Base-by-base conservation (phyloP, 768 basidiomycete genomes). In the Suillus subluteus region DNA sequence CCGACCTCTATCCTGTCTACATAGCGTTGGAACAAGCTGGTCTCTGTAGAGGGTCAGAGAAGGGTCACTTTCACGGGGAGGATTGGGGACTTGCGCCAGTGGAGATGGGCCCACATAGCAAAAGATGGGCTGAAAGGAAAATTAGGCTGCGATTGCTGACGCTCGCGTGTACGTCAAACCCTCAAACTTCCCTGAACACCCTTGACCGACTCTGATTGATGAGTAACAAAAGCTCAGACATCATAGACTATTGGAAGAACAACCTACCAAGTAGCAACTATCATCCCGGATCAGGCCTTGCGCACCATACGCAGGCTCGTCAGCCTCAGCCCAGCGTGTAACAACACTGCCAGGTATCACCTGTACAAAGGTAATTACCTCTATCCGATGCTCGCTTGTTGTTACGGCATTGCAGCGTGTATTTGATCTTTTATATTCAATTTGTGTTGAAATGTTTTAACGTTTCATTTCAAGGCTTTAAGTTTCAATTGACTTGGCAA, bases 11-110 rank as follows among this genome's bases (percentile, higher is more conserved):
- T 16, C n/a, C 12, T 30, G 26, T 52, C 7, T 30, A 52, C 15
- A 16, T 52, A 80, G 98, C 98, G 26, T 78, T 98, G 71, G 92
- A 96, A 73, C 82, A 96, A 67, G 94, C 97, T 18, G 97, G 98
- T 4, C 78, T 99, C 50, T 92, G 91, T 26, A 79, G 81, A 65
- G 88, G 86, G 15, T 82, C 74, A 62, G 80, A 83, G 67, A 90
- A 90, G 73, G 95, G 94, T 2, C 97, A 99, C 74, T 99, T 98
- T 79, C 97, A 98, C 74, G 96, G 97, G 18, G 94, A 96, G 77
- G 96, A 97, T 72, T 99, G 97, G 18, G 21, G 91, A n/a, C 75
- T 90, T 44, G 95, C 96, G 2, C 96, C 96, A 4, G 95, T 99
- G 8, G 97, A 99, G 76, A 95, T 95, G 92, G 92, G 88, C 2